These are phyloP conservation scores for Trichoderma brevicompactum DNA, from an alignment of 2,329 filamentous ascomycete species.

Conservation along the genomic window DNA sequence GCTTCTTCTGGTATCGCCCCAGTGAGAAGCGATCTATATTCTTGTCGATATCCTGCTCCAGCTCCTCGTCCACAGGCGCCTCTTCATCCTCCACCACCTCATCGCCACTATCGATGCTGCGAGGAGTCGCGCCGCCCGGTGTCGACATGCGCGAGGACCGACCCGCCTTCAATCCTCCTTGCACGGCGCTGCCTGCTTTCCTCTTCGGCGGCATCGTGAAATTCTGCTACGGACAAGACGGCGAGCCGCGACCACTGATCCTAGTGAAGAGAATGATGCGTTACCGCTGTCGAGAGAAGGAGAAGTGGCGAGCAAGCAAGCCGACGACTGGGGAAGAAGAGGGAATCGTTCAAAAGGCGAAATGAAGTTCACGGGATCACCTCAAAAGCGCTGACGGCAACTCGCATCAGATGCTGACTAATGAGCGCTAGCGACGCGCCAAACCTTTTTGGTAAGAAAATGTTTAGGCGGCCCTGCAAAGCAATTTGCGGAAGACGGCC, in stretches of 20 bases:
- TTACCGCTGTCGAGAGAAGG: background rate
- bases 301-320: conserved; percentile 23
- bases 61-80: conserved; percentile 54
- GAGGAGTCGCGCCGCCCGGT: conserved; percentile 63
- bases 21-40: conserved; percentile 65
- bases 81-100: conserved; percentile 55
- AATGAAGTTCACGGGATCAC: conserved; percentile 11
- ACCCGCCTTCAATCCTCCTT: conserved; percentile 58
- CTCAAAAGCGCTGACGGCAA: background rate
- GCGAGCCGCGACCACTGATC: conserved; percentile 31
- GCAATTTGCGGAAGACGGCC: background rate
- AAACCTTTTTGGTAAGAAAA: background rate
- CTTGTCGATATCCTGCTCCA: conserved; percentile 60
- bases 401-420: conserved; percentile 1
- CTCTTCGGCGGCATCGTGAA: conserved; percentile 69
- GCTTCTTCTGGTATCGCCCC: conserved; percentile 54
- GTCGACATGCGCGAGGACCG: conserved; percentile 63
- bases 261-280: background rate
- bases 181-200: conserved; percentile 61
- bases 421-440: background rate
- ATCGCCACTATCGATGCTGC: conserved; percentile 61
- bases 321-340: conserved; percentile 7
- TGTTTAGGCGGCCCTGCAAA: background rate
- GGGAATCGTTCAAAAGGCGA: background rate
- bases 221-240: conserved; percentile 9